Evolutionary conservation across 257 asterid species (phyloP).

Genomic region (Anisodus tanguticus): DNA sequence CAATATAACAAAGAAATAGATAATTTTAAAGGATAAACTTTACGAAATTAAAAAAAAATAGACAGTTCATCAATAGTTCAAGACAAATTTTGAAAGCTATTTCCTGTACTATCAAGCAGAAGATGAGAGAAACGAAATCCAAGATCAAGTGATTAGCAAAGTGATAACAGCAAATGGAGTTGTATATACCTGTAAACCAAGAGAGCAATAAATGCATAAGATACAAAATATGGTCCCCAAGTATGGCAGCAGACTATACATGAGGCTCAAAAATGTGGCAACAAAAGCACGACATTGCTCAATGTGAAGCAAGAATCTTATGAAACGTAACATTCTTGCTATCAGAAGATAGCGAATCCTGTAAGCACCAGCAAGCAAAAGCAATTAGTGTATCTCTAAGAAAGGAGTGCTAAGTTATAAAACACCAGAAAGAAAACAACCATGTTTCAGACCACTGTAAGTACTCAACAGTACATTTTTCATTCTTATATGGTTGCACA

Average conservation of each 20-base stretch:
- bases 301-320: conserved; percentile 88
- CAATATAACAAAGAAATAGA: background rate
- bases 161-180: conserved; percentile 17
- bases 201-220: conserved; percentile 85
- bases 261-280: conserved; percentile 84
- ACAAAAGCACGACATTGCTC: conserved; percentile 81
- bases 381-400: background rate
- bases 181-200: conserved; percentile 81
- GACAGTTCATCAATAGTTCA: background rate
- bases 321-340: conserved; percentile 87
- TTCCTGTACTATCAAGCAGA: background rate
- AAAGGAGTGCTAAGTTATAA: background rate
- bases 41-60: background rate
- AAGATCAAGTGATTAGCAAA: background rate
- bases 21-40: background rate
- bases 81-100: background rate
- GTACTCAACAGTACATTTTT: background rate
- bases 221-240: conserved; percentile 87
- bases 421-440: background rate
- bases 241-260: conserved; percentile 94
- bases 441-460: background rate
- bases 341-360: conserved; percentile 98
- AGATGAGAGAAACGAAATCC: background rate
- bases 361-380: conserved; percentile 31
- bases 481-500: background rate